These are phyloP conservation scores for Trichomonascus vanleenenianus DNA, from an alignment of 805 yeast species.

Conservation along the genomic window DNA sequence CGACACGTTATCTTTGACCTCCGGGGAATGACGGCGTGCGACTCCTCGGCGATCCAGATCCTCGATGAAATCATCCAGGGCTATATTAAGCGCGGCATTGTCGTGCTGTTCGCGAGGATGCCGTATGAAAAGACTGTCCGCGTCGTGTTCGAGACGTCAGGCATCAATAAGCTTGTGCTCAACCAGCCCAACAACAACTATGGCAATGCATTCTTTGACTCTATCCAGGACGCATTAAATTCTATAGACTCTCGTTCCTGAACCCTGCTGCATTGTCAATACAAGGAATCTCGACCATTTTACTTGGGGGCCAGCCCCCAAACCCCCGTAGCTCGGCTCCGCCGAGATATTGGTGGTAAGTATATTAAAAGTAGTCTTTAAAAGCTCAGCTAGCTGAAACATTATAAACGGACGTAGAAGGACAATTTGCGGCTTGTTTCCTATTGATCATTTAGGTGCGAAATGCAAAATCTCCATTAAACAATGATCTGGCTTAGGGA, in stretches of 20 bases:
- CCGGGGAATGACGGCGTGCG: constrained; percentile 74
- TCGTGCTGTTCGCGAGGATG: constrained; percentile 55
- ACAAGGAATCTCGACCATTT: too few relatives aligned
- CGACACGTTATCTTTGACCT: constrained; percentile 65
- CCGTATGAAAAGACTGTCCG: constrained; percentile 42
- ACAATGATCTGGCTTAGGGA: too few relatives aligned
- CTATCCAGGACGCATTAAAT: constrained; percentile 50
- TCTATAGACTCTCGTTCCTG: constrained; percentile 4
- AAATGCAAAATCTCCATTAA: too few relatives aligned
- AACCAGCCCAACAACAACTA: constrained; percentile 23
- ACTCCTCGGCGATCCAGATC: constrained; percentile 72
- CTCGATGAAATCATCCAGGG: constrained; percentile 50
- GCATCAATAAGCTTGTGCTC: constrained; percentile 37
- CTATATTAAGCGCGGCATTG: constrained; percentile 46
- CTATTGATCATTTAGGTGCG: too few relatives aligned
- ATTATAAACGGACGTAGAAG: too few relatives aligned
- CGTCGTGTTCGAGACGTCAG: constrained; percentile 45
- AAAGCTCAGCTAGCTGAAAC: too few relatives aligned
- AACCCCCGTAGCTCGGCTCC: too few relatives aligned
- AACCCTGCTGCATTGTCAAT: too few relatives aligned
- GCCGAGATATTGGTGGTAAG: too few relatives aligned
- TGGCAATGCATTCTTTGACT: constrained; percentile 35
- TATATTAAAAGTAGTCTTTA: too few relatives aligned
- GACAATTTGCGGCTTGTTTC: too few relatives aligned
- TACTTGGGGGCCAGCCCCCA: too few relatives aligned